phyloP scores from a whole-genome alignment of 805 yeast species.

The Yamadazyma scolyti region DNA sequence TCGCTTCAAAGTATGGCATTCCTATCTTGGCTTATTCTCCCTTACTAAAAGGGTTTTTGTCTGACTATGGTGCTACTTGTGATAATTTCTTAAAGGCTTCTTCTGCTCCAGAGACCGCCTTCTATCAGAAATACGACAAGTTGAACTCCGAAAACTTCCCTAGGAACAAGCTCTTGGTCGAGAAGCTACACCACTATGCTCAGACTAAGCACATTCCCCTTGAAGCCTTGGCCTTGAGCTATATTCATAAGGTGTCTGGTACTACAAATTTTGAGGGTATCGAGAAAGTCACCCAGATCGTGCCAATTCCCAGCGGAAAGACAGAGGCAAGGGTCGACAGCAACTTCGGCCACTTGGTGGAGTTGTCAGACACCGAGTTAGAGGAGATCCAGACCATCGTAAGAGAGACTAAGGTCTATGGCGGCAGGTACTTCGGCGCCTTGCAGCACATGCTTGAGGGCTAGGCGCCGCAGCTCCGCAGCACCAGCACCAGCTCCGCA shows the following conservation, averaged over 20 bases:
- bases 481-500: no score
- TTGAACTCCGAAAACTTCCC: constrained; percentile 53
- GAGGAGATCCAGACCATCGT: constrained; percentile 46
- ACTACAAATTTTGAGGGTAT: constrained; percentile 43
- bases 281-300: constrained; percentile 45
- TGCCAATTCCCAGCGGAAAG: constrained; percentile 82
- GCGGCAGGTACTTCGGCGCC: constrained; percentile 45
- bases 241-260: constrained; percentile 63
- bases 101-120: constrained; percentile 55
- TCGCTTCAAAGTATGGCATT: constrained; percentile 52
- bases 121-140: constrained; percentile 39
- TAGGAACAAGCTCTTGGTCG: constrained; percentile 50
- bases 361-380: constrained; percentile 55
- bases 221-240: constrained; percentile 45
- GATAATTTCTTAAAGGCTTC: constrained; percentile 34
- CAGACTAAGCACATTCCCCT: constrained; percentile 50
- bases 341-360: constrained; percentile 45
- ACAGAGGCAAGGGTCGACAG: constrained; percentile 54
- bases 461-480: no score
- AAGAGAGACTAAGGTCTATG: constrained; percentile 43
- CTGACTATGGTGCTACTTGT: constrained; percentile 49
- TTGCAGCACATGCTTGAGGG: constrained; percentile 5
- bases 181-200: constrained; percentile 48
- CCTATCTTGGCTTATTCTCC: constrained; percentile 83
- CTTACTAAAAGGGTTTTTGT: constrained; percentile 70